Evolutionary conservation across 1,284 basidiomycete genomes (phyloP), one percentile per base, ranked within the genome.

Genomic region (Moesziomyces globuligerus): DNA sequence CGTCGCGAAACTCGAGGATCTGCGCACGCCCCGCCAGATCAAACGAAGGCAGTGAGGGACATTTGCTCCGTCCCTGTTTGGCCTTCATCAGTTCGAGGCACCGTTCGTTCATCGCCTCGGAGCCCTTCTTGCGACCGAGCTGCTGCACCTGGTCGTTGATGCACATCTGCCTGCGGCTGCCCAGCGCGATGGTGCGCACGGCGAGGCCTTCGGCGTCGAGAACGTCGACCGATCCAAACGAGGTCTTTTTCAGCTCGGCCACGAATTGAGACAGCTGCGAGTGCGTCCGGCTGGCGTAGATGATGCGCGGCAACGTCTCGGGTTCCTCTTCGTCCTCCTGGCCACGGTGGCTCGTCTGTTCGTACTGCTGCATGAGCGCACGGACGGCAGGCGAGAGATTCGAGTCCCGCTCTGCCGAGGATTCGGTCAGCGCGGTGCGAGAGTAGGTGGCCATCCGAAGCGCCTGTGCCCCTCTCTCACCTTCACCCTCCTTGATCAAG

Each of bases 221-320:
- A 5, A 58, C 42, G 29, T 65, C 55, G 23, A 47, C 21, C 83
- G 84, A 26, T 56, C 79, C 46, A 80, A 87, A 85, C 9, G 85
- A 86, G 4, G 92, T 88, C 77, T 90, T 92, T 36, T 86, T 86
- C 8, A 98, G 85, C 82, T 98, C 96, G 5, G 90, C 88, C 11
- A 95, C 86, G 13, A 98, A 88, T 81, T 98, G 95, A 1, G 92
- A 87, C 3, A 98, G 87, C 79, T 98, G 95, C 3, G 92, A 93
- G 83, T 98, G 95, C 0, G 95, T 98, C 26, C 96, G 87, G 0
- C 94, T 97, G 0, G 93, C 91, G 81, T 94, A 97, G 81, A 90
- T 94, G 53, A 98, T 89, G 26, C 81, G 72, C 20, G 79, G 81
- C 17, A 54, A 64, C 10, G 73, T 76, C 37, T 73, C 86, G 85